Conservation (phyloP, 371 early-diverging fungal species). For the Mortierella polycephala region DNA sequence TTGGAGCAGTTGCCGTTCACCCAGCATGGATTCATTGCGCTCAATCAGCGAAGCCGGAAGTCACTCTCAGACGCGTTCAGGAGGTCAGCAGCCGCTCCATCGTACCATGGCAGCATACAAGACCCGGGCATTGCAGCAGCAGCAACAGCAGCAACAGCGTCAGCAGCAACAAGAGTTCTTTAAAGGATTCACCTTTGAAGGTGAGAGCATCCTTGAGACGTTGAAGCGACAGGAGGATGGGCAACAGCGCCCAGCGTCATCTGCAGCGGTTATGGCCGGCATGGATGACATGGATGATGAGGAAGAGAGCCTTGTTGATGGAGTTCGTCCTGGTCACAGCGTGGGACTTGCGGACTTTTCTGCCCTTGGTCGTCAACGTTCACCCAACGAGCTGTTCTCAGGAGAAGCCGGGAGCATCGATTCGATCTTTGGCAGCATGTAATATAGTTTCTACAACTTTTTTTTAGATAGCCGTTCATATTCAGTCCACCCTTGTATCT, state of each 20-base stretch:
- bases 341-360: neutral
- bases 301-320: neutral
- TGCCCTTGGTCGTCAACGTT: neutral
- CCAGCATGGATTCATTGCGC: conserved; percentile 40
- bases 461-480: neutral
- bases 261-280: neutral
- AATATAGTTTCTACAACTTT: conserved; percentile 7
- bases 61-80: conserved; percentile 17
- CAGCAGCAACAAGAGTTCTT: conserved; percentile 37
- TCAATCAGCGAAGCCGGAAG: conserved; percentile 18
- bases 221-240: conserved; percentile 48
- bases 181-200: conserved; percentile 52
- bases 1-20: conserved; percentile 45
- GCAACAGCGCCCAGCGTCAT: neutral
- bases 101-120: conserved; percentile 15
- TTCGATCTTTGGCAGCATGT: conserved; percentile 53
- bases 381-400: conserved; percentile 23
- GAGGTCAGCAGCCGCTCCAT: conserved; percentile 1
- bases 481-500: no score
- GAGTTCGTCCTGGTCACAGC: neutral
- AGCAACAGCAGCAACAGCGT: conserved; percentile 22
- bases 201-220: conserved; percentile 44
- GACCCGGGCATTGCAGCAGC: conserved; percentile 25
- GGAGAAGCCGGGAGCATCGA: conserved; percentile 44
- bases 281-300: conserved; percentile 2